Conservation (phyloP, 1,139 yeast species). For the Kodamaea anthophila region DNA sequence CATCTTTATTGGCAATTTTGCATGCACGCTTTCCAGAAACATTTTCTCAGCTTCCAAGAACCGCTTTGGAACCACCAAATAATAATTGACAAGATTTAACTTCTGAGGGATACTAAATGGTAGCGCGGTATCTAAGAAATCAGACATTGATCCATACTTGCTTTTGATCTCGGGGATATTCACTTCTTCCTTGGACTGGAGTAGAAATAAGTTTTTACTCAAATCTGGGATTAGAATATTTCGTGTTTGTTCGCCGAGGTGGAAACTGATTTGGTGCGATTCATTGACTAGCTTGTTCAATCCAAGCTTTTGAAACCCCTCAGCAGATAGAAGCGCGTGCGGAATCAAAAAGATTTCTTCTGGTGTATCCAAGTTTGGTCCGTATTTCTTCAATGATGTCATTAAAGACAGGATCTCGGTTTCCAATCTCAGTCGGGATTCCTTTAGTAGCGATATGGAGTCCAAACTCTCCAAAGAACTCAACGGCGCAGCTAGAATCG, state of each 20-base stretch:
- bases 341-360: conserved; percentile 20
- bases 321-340: conserved; percentile 15
- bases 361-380: neutral
- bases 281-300: conserved; percentile 13
- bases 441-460: conserved; percentile 1
- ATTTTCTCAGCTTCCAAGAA: conserved; percentile 6
- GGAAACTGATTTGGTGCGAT: conserved; percentile 7
- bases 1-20: conserved; percentile 13
- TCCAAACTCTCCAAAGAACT: conserved; percentile 1
- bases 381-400: conserved; percentile 1
- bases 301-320: conserved; percentile 17
- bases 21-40: conserved; percentile 1
- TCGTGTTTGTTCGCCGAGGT: conserved; percentile 6
- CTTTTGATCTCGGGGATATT: conserved; percentile 12
- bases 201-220: conserved; percentile 25
- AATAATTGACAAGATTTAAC: conserved; percentile 25
- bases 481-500: neutral
- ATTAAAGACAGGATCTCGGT: neutral
- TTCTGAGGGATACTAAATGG: conserved; percentile 32
- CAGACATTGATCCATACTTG: conserved; percentile 12
- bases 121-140: conserved; percentile 20
- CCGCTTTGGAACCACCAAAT: conserved; percentile 25
- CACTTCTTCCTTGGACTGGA: conserved; percentile 22
- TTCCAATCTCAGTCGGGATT: neutral
- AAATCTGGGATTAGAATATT: conserved; percentile 6